Base-by-base conservation (phyloP, 352 stramenopile species). In the Phytophthora niederhauseri region DNA sequence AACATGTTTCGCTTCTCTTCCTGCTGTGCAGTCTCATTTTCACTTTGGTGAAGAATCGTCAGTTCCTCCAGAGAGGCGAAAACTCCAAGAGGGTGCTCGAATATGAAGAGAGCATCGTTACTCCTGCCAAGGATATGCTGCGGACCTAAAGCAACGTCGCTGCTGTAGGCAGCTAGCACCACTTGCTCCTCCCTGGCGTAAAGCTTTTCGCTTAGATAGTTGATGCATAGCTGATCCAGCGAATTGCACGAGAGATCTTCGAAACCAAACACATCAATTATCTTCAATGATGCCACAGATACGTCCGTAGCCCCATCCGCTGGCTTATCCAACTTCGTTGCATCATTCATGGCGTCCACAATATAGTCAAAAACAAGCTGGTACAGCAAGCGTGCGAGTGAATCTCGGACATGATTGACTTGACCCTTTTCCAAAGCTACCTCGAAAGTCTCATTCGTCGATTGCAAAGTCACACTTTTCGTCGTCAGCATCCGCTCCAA, bases 181-280 rank as follows among this genome's bases (percentile, higher is more conserved):
- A 75, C 49, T 69, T 80, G 65, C 28, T 77, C 73, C 41, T 92
- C 82, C 11, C 70, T 79, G 5, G 62, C 65, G 20, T 85, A 85
- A 9, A 94, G 74, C 50, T 93, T 94, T 30, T 94, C 86, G n/a
- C 78, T 93, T 64, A 91, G 59, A 65, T 91, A 94, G 57, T 94
- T 94, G 59, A 94, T 91, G 50, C 84, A 93, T 0, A 94, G 73
- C 54, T 94, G 86, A 72, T 90, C 86, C 36, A 93, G 72, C 20
- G 86, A 94, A 64, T 93, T 93, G 28, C 65, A 56, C 20, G 57
- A 14, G n/a, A 94, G 73, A 56, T 85, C 78, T 71, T 94, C 86
- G 50, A 92, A 94, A 0, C 86, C 86, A 62, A 92, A 93, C 36
- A 93, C 73, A 28, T 94, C 86, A 38, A 94, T 63, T 3, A 94